These are phyloP conservation scores for Colletotrichum incanum DNA, from an alignment of 2,329 filamentous ascomycete genomes.

Conservation along the genomic window DNA sequence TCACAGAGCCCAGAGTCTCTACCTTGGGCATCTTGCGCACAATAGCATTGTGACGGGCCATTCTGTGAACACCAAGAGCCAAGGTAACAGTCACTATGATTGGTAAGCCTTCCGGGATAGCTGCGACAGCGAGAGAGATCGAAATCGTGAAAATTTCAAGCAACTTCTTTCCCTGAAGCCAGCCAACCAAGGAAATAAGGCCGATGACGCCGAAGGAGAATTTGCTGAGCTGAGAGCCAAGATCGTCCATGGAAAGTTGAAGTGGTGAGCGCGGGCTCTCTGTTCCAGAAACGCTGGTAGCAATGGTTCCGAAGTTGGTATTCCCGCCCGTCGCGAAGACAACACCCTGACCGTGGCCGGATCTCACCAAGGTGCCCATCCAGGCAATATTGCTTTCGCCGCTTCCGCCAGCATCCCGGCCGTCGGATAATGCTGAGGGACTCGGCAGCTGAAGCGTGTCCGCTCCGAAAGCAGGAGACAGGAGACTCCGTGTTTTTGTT, in stretches of 20 bases:
- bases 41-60: conserved; percentile 96
- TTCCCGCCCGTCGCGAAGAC: conserved; percentile 96
- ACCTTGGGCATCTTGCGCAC: conserved; percentile 96
- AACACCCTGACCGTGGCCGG: conserved; percentile 94
- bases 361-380: conserved; percentile 97
- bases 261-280: conserved; percentile 95
- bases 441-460: conserved; percentile 52
- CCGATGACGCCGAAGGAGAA: conserved; percentile 96
- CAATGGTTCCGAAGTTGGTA: conserved; percentile 97
- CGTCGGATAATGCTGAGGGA: conserved; percentile 66
- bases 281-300: conserved; percentile 92
- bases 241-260: conserved; percentile 96
- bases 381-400: conserved; percentile 94
- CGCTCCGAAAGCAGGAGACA: conserved; percentile 51
- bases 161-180: conserved; percentile 89
- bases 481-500: conserved; percentile 58
- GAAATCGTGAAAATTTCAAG: conserved; percentile 98
- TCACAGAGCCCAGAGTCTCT: conserved; percentile 97
- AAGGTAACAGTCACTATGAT: conserved; percentile 99
- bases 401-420: conserved; percentile 78
- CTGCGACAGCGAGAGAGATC: conserved; percentile 95
- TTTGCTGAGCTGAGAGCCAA: conserved; percentile 96
- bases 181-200: conserved; percentile 91
- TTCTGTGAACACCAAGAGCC: conserved; percentile 93
- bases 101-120: conserved; percentile 94